A percentile compares a stretch with the other conserved stretches of the same genome.
Evolutionary conservation across 2,329 filamentous ascomycete species (phyloP).

Genomic region (Stemphylium lycopersici): DNA sequence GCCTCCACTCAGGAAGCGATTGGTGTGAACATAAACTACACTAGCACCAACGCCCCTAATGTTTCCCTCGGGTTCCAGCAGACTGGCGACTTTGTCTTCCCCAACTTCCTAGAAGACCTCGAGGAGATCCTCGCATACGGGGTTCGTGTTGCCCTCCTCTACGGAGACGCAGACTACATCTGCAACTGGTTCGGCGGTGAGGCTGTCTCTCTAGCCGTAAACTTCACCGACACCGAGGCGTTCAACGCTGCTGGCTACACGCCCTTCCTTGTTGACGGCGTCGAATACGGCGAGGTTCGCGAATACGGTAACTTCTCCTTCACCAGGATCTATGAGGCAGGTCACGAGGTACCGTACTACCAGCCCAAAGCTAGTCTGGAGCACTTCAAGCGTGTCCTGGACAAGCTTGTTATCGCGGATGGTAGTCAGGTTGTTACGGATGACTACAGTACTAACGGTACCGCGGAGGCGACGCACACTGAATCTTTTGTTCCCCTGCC

Average conservation of each 20-base stretch:
- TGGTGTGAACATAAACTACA: conserved; percentile 63
- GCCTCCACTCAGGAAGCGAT: conserved; percentile 58
- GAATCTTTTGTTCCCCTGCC: conserved; percentile 38
- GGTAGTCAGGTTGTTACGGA: conserved; percentile 35
- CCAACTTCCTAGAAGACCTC: conserved; percentile 54
- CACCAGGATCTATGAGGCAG: conserved; percentile 58
- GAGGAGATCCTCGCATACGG: conserved; percentile 60
- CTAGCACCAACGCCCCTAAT: conserved; percentile 46
- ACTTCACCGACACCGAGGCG: conserved; percentile 54
- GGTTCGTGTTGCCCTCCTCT: conserved; percentile 62
- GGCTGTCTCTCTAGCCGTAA: conserved; percentile 66
- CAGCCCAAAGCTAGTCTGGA: conserved; percentile 42
- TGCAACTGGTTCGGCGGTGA: conserved; percentile 75
- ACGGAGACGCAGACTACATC: conserved; percentile 65
- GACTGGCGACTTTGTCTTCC: conserved; percentile 55
- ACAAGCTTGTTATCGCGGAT: conserved; percentile 37
- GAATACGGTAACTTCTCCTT: conserved; percentile 73
- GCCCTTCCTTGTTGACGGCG: conserved; percentile 68
- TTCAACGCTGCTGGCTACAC: conserved; percentile 75
- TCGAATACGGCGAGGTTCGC: conserved; percentile 68
- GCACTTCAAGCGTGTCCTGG: conserved; percentile 37
- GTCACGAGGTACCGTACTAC: conserved; percentile 58
- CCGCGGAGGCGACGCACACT: conserved; percentile 40
- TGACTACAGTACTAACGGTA: conserved; percentile 40
- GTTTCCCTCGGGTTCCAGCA: conserved; percentile 54